Evolutionary conservation across 2,329 filamentous ascomycete species (phyloP), one percentile per base, ranked within the genome.

Genomic region (Claviceps purpurea): DNA sequence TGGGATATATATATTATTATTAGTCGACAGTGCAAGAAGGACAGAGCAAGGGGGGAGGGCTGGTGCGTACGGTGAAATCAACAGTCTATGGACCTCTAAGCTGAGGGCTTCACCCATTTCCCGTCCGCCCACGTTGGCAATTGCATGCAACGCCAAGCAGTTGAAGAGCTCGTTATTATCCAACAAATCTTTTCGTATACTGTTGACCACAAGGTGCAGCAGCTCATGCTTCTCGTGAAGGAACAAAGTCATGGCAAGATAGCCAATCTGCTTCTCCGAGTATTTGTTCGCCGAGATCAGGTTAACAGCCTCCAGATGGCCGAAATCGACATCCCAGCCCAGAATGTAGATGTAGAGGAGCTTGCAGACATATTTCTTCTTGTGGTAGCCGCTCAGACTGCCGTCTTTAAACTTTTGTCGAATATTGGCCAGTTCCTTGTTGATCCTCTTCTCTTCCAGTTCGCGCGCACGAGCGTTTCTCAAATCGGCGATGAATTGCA

Each of bases 291-390:
- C 89, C 30, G 91, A 96, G 60, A 98, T 94, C 63, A 98, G 80
- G 65, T 97, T 97, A 65, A 98, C 91, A 38, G 94, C 94, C 72
- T 98, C 93, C 59, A 98, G 82, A 66, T 98, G 93, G 52, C 93
- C 93, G 69, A 98, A 98, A 68, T 97, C 94, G 70, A 98, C 91
- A 67, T 98, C 91, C 86, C 93, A 98, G 48, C 93, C 93, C 58
- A 98, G 80, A 55, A 98, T 98, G 70, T 98, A 98, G 63, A 98
- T 97, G 69, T 98, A 98, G 56, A 98, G 77, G 60, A 98, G 81
- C 82, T 98, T 98, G 87, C 93, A 98, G 59, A 98, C 93, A 67
- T 98, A 98, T 86, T 98, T 98, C 79, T 98, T 98, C 77, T 94
- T 96, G 75, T 96, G 89, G 66, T 98, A 98, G 59, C 93, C 94